Evolutionary conservation across 768 basidiomycete genomes (phyloP), one percentile per base, ranked within the genome.

Genomic region (Exsudoporus frostii): DNA sequence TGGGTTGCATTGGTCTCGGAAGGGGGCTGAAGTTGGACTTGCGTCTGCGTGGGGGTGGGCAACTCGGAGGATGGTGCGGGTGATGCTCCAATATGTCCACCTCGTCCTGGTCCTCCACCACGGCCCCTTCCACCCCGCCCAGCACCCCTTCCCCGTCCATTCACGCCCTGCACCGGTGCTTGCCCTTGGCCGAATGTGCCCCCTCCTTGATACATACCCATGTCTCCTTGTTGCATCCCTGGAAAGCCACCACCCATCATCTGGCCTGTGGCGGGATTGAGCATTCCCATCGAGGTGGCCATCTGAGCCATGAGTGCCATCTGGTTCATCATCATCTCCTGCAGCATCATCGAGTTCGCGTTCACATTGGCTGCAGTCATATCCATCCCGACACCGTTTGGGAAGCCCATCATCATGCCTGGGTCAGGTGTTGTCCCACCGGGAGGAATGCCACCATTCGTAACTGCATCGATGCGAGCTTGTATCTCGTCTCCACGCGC

Each of bases 261-360:
- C 63, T 82, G 83, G 9, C 78, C 82, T 10, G 78, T 74, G 22
- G 72, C 65, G 13, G 85, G 81, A 60, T 81, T 83, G 58, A 90
- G 77, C 68, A 92, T 86, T 27, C 86, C 89, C 81, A 92, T 87
- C 33, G 83, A 85, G 29, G 84, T 79, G 38, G 90, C 89, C 85
- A 96, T 90, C 72, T 94, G 92, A 50, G 88, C 84, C 93, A 95
- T 94, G 64, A 95, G 78, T 25, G 90, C 87, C 88, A 92, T 91
- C 67, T 93, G 88, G 68, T 81, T 89, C 81, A 90, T 85, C 83
- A 94, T 85, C 80, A 94, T 86, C 66, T 92, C 92, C 70, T 93
- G 92, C 60, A 95, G 70, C 71, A 87, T 72, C 55, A 90, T 58
- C 37, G 88, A 85, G 61, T 85, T 90, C 42, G 79, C 51, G 71